Conservation (phyloP, 2,329 filamentous ascomycete genomes). For the Trichoderma breve region DNA sequence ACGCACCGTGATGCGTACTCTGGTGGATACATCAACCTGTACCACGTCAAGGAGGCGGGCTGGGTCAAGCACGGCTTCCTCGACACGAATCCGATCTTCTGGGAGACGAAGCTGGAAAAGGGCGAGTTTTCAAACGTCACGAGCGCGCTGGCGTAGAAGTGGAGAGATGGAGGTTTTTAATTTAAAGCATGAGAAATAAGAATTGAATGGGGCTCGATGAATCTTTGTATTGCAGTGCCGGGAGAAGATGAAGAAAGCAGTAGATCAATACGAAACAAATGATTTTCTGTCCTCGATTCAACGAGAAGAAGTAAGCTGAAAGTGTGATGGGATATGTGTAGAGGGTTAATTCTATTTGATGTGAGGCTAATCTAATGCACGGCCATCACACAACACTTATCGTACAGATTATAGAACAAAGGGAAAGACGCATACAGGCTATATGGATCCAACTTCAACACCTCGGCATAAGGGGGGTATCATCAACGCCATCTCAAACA, state of each 20-base stretch:
- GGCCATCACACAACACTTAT: neutral
- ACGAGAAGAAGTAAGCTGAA: neutral
- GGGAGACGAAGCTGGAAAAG: slow-evolving; percentile 98
- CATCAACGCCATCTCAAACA: neutral
- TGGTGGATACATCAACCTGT: slow-evolving; percentile 96
- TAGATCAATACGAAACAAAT: neutral
- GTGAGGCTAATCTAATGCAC: neutral
- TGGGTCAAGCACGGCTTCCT: slow-evolving; percentile 99
- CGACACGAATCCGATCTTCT: slow-evolving; percentile 99
- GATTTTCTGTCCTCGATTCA: neutral
- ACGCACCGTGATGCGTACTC: slow-evolving; percentile 99
- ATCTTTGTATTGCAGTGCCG: neutral
- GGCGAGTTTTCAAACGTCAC: slow-evolving; percentile 98
- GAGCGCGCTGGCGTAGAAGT: slow-evolving; percentile 57
- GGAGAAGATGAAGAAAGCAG: neutral
- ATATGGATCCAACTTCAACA: neutral
- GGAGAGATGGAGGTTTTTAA: neutral
- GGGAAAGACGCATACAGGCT: neutral
- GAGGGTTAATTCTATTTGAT: neutral
- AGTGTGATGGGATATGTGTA: neutral
- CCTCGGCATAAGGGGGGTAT: neutral
- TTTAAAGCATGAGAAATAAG: slow-evolving; percentile 2
- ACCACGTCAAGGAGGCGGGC: slow-evolving; percentile 97
- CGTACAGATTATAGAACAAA: neutral
- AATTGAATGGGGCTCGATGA: neutral